phyloP scores from a whole-genome alignment of 2,329 filamentous ascomycete species.

The Pseudocercospora fuligena region DNA sequence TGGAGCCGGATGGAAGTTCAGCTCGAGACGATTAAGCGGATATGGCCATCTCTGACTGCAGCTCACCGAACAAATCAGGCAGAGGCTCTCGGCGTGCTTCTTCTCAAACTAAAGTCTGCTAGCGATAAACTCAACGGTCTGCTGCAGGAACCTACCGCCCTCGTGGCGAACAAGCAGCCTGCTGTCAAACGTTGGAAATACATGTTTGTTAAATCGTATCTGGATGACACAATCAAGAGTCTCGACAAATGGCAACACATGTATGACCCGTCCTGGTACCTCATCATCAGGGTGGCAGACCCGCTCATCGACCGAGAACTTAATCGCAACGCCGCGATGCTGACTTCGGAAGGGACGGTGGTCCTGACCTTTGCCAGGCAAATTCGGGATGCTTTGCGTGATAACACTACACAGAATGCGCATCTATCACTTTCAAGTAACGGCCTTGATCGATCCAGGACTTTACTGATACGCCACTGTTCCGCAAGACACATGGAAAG shows the following conservation, averaged over 20 bases:
- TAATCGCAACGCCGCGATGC: constrained; percentile 25
- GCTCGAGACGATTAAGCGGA: constrained; percentile 31
- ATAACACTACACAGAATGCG: not conserved
- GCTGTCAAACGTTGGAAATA: constrained; percentile 14
- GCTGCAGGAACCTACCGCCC: not conserved
- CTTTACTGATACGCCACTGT: not conserved
- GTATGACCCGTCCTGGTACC: not conserved
- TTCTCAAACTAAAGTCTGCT: constrained; percentile 6
- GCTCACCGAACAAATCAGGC: constrained; percentile 29
- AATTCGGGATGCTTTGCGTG: not conserved
- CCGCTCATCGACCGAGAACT: not conserved
- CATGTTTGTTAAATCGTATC: not conserved
- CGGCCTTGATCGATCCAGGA: not conserved
- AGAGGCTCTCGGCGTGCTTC: constrained; percentile 15
- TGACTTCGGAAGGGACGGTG: constrained; percentile 19
- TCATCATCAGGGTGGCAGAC: not conserved
- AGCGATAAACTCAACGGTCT: constrained; percentile 1
- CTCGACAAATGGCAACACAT: not conserved
- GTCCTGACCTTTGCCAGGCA: not conserved
- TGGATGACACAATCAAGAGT: not conserved
- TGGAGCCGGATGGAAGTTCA: constrained; percentile 32
- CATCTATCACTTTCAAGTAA: not conserved
- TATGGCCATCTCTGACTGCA: constrained; percentile 27
- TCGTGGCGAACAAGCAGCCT: not conserved
- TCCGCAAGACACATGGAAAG: not conserved